phyloP scores from a whole-genome alignment of 139 green algal genomes.

The Coelastrella sp. region DNA sequence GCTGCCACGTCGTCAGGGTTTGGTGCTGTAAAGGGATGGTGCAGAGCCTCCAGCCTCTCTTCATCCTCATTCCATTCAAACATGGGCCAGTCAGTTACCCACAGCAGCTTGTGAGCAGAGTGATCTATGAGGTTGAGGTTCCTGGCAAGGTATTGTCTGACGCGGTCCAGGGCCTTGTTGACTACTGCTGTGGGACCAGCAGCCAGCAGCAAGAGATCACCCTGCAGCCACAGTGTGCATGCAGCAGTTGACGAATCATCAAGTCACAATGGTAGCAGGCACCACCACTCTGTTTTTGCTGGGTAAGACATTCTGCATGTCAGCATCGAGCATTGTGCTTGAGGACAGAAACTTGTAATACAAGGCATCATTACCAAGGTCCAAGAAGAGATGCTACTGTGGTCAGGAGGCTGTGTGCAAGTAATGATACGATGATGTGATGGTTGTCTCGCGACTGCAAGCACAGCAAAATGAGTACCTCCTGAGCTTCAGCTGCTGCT shows the following conservation, averaged over 20 bases:
- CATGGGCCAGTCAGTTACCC: slow-evolving; percentile 98
- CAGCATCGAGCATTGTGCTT: no score
- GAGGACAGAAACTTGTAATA: no score
- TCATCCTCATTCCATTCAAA: slow-evolving; percentile 96
- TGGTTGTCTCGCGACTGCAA: no score
- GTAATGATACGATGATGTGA: no score
- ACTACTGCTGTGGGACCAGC: slow-evolving; percentile 77
- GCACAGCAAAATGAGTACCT: no score
- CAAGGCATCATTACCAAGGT: no score
- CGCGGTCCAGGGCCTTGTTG: slow-evolving; percentile 83
- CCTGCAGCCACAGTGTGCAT: slow-evolving; percentile 61
- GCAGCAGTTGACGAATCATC: no score
- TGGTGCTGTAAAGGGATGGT: slow-evolving; percentile 98
- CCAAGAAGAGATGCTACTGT: no score
- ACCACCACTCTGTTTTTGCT: no score
- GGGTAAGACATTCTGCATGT: no score
- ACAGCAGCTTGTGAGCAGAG: slow-evolving; percentile 81
- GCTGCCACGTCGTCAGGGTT: slow-evolving; percentile 73
- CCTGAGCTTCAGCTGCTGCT: slow-evolving; percentile 45
- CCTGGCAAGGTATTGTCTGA: slow-evolving; percentile 86
- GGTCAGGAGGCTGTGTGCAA: no score
- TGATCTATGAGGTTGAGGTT: slow-evolving; percentile 74
- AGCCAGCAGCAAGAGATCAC: slow-evolving; percentile 92
- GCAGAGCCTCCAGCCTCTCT: slow-evolving; percentile 81
- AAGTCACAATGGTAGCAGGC: no score